Percentiles rank a stretch among this genome's conserved stretches.
Evolutionary conservation across 352 stramenopile species (phyloP).

Genomic region (Phytophthora sansomeana): DNA sequence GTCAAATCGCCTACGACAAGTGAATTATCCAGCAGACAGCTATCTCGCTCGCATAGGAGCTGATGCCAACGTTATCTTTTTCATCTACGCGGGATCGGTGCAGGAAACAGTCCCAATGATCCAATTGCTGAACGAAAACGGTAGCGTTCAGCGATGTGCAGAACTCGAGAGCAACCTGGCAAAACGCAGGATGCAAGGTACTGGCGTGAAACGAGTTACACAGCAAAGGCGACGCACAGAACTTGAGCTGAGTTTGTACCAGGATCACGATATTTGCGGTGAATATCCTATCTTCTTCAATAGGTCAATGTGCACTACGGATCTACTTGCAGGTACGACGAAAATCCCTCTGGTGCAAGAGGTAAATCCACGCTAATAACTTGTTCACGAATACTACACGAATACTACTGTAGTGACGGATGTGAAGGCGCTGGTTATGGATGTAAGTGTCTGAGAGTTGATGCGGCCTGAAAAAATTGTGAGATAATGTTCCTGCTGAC

Average conservation of each 20-base stretch:
- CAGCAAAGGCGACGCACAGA: conserved; percentile 59
- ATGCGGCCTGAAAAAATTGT: neutral
- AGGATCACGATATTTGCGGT: conserved; percentile 84
- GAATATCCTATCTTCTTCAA: conserved; percentile 77
- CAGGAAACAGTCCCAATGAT: conserved; percentile 81
- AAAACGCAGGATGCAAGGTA: conserved; percentile 39
- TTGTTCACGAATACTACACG: neutral
- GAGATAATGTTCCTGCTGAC: neutral
- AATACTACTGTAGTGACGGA: conserved; percentile 77
- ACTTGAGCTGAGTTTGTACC: conserved; percentile 80
- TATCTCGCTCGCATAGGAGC: conserved; percentile 76
- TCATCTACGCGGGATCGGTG: conserved; percentile 82
- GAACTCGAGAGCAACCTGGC: conserved; percentile 41
- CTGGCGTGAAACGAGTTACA: conserved; percentile 37
- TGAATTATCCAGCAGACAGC: conserved; percentile 69
- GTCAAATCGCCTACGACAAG: conserved; percentile 70
- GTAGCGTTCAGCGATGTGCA: conserved; percentile 50
- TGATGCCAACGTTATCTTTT: conserved; percentile 78
- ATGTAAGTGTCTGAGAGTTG: conserved; percentile 48
- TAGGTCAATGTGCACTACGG: conserved; percentile 60
- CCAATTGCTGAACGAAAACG: conserved; percentile 72
- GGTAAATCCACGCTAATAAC: neutral
- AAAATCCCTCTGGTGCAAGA: neutral
- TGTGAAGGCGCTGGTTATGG: conserved; percentile 83
- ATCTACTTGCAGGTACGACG: conserved; percentile 60